phyloP scores from a whole-genome alignment of 345 rosid genomes.

The Leavenworthia alabamica region DNA sequence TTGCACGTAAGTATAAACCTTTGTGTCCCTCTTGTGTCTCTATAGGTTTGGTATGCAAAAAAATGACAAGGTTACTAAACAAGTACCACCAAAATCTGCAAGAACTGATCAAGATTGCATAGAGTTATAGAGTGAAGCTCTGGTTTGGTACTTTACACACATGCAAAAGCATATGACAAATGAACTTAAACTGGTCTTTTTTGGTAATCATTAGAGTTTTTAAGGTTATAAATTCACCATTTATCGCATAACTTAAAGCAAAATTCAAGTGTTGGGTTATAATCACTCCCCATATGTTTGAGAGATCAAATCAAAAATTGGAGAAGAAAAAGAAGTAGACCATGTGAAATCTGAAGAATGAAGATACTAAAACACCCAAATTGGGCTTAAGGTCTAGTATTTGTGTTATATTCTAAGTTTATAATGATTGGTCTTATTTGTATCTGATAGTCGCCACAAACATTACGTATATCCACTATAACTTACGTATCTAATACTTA shows the following conservation, averaged over 20 bases:
- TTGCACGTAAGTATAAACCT: constrained; percentile 18
- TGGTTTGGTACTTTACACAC: too few species aligned
- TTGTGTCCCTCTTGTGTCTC: not conserved
- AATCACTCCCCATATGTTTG: not conserved
- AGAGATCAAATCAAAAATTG: constrained; percentile 17
- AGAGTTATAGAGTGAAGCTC: not conserved
- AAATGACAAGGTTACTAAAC: too few species aligned
- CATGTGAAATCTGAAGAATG: not conserved
- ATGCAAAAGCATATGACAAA: too few species aligned
- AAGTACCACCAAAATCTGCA: too few species aligned
- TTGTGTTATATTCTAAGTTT: not conserved
- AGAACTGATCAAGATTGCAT: too few species aligned
- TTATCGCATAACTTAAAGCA: not conserved
- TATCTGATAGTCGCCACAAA: not conserved
- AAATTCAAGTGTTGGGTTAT: too few species aligned
- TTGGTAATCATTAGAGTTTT: too few species aligned
- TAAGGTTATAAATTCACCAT: not conserved
- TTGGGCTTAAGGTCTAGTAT: not conserved
- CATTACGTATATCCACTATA: constrained; percentile 18
- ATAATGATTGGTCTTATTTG: constrained; percentile 12
- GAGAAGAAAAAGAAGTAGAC: too few species aligned
- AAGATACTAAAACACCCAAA: not conserved
- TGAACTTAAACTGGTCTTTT: too few species aligned
- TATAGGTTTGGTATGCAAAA: too few species aligned
- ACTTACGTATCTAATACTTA: too few species aligned